These are phyloP conservation scores for Daldinia grandis DNA, from an alignment of 495 filamentous ascomycete genomes.

Conservation along the genomic window DNA sequence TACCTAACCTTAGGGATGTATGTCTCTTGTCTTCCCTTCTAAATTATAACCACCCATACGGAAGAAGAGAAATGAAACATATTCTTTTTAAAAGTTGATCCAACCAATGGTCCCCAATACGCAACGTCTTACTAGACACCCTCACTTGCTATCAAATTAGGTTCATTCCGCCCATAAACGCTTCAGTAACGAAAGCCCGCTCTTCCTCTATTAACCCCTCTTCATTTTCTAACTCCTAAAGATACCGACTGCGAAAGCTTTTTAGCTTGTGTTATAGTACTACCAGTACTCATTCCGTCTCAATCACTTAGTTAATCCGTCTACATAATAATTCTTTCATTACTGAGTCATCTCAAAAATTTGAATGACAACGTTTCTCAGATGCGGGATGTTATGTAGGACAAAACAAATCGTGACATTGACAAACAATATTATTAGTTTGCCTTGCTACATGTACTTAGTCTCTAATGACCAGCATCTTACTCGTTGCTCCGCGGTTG, in stretches of 20 bases:
- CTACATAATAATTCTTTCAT: neutral
- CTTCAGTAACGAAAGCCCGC: neutral
- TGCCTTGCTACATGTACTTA: neutral
- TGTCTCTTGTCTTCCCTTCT: too few species aligned
- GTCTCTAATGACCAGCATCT: too few species aligned
- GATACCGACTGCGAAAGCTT: neutral
- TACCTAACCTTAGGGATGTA: too few species aligned
- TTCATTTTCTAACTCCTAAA: neutral
- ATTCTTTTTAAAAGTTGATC: neutral
- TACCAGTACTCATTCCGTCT: neutral
- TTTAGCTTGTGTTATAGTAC: neutral
- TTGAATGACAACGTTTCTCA: neutral
- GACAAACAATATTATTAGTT: neutral
- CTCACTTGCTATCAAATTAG: neutral
- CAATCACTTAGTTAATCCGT: neutral
- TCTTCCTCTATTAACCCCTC: neutral
- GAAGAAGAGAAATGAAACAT: neutral
- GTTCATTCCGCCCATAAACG: neutral
- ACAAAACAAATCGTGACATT: neutral
- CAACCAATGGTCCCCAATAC: neutral
- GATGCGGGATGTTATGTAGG: neutral
- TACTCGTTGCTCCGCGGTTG: constrained; percentile 38
- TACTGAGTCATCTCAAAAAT: neutral
- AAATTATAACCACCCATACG: neutral
- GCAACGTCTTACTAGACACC: neutral